phyloP scores from a whole-genome alignment of 371 early-diverging fungal genomes.

The Mortierella sp. region DNA sequence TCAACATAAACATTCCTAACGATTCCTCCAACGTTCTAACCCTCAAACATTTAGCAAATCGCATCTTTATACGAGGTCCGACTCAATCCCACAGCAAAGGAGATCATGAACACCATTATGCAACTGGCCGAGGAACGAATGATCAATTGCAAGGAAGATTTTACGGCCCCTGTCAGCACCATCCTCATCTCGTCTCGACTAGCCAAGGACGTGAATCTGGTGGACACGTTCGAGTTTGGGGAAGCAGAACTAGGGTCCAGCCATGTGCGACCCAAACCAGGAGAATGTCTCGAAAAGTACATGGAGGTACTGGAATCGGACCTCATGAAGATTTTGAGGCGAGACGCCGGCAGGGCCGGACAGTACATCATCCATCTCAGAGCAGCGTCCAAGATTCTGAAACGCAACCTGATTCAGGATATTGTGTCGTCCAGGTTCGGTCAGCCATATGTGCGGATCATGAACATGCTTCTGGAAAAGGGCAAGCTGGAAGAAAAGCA shows the following conservation, averaged over 20 bases:
- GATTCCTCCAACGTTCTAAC: not conserved
- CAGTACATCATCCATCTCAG: constrained; percentile 77
- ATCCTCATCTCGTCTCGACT: constrained; percentile 67
- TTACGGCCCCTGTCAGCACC: constrained; percentile 55
- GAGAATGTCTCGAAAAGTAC: constrained; percentile 70
- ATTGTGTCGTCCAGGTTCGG: constrained; percentile 82
- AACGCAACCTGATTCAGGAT: constrained; percentile 70
- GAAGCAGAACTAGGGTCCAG: constrained; percentile 60
- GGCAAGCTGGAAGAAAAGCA: constrained; percentile 89
- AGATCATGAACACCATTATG: constrained; percentile 70
- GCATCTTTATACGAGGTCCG: constrained; percentile 70
- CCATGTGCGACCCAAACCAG: constrained; percentile 52
- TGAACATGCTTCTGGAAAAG: constrained; percentile 78
- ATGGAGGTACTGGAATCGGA: constrained; percentile 74
- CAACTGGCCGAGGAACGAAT: constrained; percentile 33
- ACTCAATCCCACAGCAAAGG: constrained; percentile 76
- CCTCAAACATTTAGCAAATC: constrained; percentile 47
- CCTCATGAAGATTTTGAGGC: constrained; percentile 72
- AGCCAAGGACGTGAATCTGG: constrained; percentile 59
- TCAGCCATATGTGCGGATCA: constrained; percentile 74
- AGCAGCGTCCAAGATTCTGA: constrained; percentile 67
- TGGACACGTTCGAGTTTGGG: constrained; percentile 65
- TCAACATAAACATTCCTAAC: no score
- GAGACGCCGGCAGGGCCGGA: constrained; percentile 80
- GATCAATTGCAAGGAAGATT: constrained; percentile 42